Conservation (phyloP, 306 rosid species). For the Pyrus betulifolia region DNA sequence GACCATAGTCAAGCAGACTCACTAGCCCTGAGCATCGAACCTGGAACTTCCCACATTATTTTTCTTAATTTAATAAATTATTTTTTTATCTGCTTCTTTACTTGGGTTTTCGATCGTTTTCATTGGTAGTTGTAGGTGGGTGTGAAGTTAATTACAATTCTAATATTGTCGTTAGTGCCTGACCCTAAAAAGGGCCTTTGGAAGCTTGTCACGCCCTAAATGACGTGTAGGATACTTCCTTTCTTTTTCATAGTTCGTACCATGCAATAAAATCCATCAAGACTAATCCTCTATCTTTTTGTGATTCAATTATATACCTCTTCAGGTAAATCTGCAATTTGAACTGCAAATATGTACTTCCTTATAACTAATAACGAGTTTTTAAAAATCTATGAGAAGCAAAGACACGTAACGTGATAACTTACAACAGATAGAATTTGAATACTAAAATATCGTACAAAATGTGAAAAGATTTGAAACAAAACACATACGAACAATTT, state of each 20-base stretch:
- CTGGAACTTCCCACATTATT: accelerated
- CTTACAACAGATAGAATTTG: no score
- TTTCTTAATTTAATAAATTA: no score
- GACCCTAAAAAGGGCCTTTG: not conserved
- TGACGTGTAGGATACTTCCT: not conserved
- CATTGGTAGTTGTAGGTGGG: not conserved
- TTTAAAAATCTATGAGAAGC: not conserved
- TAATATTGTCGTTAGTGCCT: not conserved
- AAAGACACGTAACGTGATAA: no score
- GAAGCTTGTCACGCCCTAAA: not conserved
- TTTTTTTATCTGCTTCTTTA: no score
- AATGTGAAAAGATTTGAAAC: not conserved
- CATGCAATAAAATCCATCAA: not conserved
- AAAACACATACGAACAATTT: no score
- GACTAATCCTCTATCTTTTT: not conserved
- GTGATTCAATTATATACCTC: not conserved
- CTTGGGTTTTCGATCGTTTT: not conserved
- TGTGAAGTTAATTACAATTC: not conserved
- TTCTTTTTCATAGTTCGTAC: not conserved
- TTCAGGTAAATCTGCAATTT: not conserved
- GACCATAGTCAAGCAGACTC: no score
- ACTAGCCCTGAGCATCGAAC: no score
- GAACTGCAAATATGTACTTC: not conserved
- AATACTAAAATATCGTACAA: not conserved
- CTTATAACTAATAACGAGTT: not conserved